Conservation (phyloP, 2,329 filamentous ascomycete species). For the Colletotrichum sp. region DNA sequence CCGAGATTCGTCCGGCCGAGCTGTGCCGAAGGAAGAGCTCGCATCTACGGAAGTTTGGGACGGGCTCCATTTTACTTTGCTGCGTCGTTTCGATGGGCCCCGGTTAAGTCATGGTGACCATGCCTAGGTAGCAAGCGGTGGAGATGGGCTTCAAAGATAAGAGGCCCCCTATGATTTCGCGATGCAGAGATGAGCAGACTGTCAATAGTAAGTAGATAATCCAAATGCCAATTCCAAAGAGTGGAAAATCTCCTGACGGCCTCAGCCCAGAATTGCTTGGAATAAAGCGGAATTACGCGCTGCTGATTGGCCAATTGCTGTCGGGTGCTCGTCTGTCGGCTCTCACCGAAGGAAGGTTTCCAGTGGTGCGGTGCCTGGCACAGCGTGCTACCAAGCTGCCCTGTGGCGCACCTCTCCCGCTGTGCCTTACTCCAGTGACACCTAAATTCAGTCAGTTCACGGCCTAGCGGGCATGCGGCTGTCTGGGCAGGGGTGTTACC, state of each 20-base stretch:
- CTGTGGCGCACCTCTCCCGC: not conserved
- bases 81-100: not conserved
- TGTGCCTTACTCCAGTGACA: not conserved
- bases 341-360: not conserved
- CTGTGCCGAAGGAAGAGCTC: slow-evolving; percentile 15
- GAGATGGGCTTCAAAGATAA: not conserved
- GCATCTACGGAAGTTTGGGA: slow-evolving; percentile 20
- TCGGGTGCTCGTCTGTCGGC: not conserved
- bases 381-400: not conserved
- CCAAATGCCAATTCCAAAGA: not conserved
- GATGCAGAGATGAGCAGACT: not conserved
- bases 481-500: not conserved
- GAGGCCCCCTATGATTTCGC: not conserved
- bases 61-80: not conserved
- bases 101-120: not conserved
- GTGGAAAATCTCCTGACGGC: not conserved
- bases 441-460: not conserved
- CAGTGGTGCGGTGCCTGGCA: not conserved
- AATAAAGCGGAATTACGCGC: not conserved
- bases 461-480: slow-evolving; percentile 13
- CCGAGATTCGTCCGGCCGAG: slow-evolving; percentile 21
- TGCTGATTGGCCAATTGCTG: not conserved
- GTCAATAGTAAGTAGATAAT: not conserved
- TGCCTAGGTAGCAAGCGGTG: not conserved
- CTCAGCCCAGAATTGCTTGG: slow-evolving; percentile 1